Percentiles rank a stretch among this genome's conserved stretches.
These are phyloP conservation scores for Paspalum notatum DNA, from an alignment of 176 grass and related monocot species.

Conservation along the genomic window DNA sequence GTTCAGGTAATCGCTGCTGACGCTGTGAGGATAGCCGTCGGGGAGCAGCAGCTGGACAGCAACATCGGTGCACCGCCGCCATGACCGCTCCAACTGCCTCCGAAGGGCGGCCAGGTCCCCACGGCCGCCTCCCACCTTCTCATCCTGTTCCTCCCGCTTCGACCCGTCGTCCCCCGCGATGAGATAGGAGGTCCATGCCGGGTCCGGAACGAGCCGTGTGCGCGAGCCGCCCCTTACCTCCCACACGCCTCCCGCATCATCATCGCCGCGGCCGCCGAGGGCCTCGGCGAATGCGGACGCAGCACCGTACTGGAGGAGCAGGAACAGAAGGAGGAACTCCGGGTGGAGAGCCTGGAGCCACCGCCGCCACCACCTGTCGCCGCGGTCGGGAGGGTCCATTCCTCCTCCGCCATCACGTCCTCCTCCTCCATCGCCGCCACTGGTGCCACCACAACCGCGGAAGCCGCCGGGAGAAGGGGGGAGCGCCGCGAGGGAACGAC, in stretches of 20 bases:
- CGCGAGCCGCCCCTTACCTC: slow-evolving; percentile 67
- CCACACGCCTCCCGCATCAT: slow-evolving; percentile 42
- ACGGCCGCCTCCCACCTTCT: background rate
- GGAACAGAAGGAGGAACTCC: slow-evolving; percentile 38
- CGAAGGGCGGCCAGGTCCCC: background rate
- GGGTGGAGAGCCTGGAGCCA: slow-evolving; percentile 48
- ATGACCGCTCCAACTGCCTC: slow-evolving; percentile 47
- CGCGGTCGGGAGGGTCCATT: slow-evolving; percentile 35
- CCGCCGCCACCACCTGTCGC: slow-evolving; percentile 25
- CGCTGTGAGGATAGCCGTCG: slow-evolving; percentile 77
- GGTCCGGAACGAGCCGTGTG: slow-evolving; percentile 49
- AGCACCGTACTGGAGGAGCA: slow-evolving; percentile 47
- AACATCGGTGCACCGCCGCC: slow-evolving; percentile 34
- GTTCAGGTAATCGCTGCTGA: slow-evolving; percentile 83
- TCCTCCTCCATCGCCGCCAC: slow-evolving; percentile 5
- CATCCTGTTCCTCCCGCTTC: background rate
- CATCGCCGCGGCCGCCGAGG: slow-evolving; percentile 15
- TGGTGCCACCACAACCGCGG: background rate
- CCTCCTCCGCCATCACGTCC: slow-evolving; percentile 32
- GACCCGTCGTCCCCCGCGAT: slow-evolving; percentile 25
- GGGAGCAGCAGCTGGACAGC: slow-evolving; percentile 60
- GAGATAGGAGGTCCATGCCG: slow-evolving; percentile 36
- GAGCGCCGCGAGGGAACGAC: background rate
- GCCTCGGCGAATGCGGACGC: slow-evolving; percentile 47
- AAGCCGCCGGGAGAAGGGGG: slow-evolving; percentile 32